Conservation (phyloP, 2,329 filamentous ascomycete genomes). For the Pseudodiploospora longispora region DNA sequence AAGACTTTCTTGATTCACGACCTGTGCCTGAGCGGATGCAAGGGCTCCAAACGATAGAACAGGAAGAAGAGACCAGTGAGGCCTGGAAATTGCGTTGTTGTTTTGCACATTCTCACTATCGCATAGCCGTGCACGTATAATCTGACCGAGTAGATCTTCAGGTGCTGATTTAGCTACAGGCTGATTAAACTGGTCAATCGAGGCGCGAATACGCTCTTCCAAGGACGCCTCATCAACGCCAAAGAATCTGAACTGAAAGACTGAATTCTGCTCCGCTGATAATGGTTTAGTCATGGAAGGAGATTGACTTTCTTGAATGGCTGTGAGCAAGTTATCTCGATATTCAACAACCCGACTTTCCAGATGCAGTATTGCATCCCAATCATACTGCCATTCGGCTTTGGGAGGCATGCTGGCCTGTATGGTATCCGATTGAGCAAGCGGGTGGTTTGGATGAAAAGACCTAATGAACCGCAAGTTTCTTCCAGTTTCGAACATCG, state of each 20-base stretch:
- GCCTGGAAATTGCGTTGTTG: conserved; percentile 29
- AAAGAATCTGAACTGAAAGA: conserved; percentile 23
- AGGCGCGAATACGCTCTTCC: conserved; percentile 39
- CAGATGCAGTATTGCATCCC: conserved; percentile 59
- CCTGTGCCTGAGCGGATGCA: conserved; percentile 62
- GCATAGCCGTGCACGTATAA: conserved; percentile 34
- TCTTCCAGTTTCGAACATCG: conserved; percentile 72
- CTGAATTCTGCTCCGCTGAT: conserved; percentile 6
- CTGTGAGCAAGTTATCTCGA: conserved; percentile 18
- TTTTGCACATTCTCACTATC: conserved; percentile 14
- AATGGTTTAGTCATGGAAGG: neutral
- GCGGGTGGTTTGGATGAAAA: conserved; percentile 63
- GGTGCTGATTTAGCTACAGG: conserved; percentile 16
- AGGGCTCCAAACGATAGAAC: conserved; percentile 69
- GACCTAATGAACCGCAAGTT: conserved; percentile 65
- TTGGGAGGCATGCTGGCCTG: conserved; percentile 42
- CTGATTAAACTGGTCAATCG: conserved; percentile 37
- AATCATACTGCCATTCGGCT: conserved; percentile 63
- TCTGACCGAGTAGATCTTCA: conserved; percentile 29
- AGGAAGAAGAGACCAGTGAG: conserved; percentile 53
- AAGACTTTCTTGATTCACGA: conserved; percentile 72
- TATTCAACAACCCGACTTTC: conserved; percentile 47
- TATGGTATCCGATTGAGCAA: conserved; percentile 47
- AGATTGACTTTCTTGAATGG: conserved; percentile 12
- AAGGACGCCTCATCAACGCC: conserved; percentile 39